Percentiles rank a stretch among this genome's conserved stretches.
Evolutionary conservation across 805 yeast genomes (phyloP).

Genomic region (Maudiozyma serrabonitensis): DNA sequence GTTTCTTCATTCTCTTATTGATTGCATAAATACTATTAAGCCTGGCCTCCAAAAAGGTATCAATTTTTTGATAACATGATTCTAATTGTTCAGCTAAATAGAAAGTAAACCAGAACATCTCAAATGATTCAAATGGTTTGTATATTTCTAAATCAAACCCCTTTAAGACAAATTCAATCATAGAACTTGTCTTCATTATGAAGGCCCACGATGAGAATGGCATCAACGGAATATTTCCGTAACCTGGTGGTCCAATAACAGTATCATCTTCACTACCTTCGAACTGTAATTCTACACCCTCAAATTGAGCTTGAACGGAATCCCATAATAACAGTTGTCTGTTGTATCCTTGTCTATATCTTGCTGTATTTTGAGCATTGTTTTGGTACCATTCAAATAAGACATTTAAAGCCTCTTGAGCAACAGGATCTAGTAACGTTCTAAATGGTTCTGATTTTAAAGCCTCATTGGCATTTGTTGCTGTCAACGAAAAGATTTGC

Average conservation of each 20-base stretch:
- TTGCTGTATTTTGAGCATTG: conserved; percentile 58
- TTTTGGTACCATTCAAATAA: conserved; percentile 36
- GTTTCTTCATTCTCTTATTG: conserved; percentile 36
- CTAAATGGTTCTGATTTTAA: neutral
- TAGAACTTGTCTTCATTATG: conserved; percentile 52
- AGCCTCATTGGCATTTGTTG: conserved; percentile 4
- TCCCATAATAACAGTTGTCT: conserved; percentile 58
- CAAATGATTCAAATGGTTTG: conserved; percentile 55
- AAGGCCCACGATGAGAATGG: conserved; percentile 67
- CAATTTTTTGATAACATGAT: conserved; percentile 32
- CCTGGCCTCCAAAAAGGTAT: conserved; percentile 26
- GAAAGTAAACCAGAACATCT: conserved; percentile 60
- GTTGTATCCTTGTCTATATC: conserved; percentile 70
- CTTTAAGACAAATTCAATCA: conserved; percentile 62
- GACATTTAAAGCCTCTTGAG: conserved; percentile 41
- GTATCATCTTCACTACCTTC: conserved; percentile 22
- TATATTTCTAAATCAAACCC: conserved; percentile 73
- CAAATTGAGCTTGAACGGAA: conserved; percentile 67
- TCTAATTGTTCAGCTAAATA: conserved; percentile 42
- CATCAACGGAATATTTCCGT: conserved; percentile 34
- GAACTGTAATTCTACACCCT: conserved; percentile 44
- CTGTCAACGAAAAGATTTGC: conserved; percentile 29
- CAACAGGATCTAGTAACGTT: conserved; percentile 7
- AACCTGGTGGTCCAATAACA: conserved; percentile 7
- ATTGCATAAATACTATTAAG: conserved; percentile 28